A percentile compares a stretch with the other conserved stretches of the same genome.
These are phyloP conservation scores for Endothia cerciana DNA, from an alignment of 2,329 filamentous ascomycete species.

Conservation along the genomic window DNA sequence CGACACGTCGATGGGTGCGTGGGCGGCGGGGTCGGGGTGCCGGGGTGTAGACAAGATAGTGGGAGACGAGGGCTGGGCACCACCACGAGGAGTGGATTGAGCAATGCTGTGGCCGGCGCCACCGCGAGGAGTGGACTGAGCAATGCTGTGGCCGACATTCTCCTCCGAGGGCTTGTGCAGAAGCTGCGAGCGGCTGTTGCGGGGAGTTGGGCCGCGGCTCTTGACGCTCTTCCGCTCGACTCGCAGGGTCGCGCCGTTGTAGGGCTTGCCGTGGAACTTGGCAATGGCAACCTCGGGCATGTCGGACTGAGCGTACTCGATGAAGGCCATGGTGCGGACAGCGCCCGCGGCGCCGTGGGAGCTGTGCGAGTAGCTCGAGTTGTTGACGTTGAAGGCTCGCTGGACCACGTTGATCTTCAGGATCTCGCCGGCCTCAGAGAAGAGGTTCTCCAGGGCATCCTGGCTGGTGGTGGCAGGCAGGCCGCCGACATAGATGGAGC, in stretches of 20 bases:
- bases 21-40: constrained; percentile 1
- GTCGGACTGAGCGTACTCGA: constrained; percentile 31
- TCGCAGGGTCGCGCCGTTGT: constrained; percentile 22
- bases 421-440: constrained; percentile 36
- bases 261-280: constrained; percentile 20
- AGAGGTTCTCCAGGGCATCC: constrained; percentile 33
- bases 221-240: constrained; percentile 30
- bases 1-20: constrained; percentile 15
- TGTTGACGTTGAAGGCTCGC: constrained; percentile 31
- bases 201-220: constrained; percentile 19
- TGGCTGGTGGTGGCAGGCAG: constrained; percentile 35
- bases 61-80: neutral
- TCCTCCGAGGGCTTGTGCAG: neutral
- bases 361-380: constrained; percentile 21
- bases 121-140: neutral
- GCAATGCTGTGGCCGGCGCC: too few species aligned
- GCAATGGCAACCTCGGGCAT: constrained; percentile 30
- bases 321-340: constrained; percentile 38
- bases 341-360: neutral
- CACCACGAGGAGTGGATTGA: neutral
- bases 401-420: constrained; percentile 37
- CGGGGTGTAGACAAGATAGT: constrained; percentile 12
- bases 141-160: too few species aligned
- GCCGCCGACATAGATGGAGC: constrained; percentile 41
- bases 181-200: constrained; percentile 21